Evolutionary conservation across 2,329 filamentous ascomycete genomes (phyloP).

Genomic region (Knufia petricola): DNA sequence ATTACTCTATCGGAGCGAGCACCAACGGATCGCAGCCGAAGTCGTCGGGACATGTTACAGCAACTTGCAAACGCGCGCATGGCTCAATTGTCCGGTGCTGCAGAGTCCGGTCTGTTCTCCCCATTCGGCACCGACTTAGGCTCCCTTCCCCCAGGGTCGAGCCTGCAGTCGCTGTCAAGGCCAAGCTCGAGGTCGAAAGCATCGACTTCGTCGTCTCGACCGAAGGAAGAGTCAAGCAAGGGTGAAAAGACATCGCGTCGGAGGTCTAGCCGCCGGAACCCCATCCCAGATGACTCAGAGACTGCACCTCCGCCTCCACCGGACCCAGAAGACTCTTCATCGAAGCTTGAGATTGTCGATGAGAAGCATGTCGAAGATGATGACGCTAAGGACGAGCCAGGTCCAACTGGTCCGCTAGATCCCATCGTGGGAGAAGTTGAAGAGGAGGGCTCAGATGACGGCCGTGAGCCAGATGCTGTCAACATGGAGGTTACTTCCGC

Average conservation of each 20-base stretch:
- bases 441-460: conserved; percentile 66
- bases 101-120: conserved; percentile 24
- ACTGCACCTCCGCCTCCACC: conserved; percentile 35
- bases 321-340: conserved; percentile 53
- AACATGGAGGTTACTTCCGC: conserved; percentile 81
- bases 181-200: conserved; percentile 32
- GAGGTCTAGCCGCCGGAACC: conserved; percentile 52
- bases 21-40: conserved; percentile 46
- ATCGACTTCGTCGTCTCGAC: conserved; percentile 23
- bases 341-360: conserved; percentile 82
- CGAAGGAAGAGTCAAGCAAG: conserved; percentile 21
- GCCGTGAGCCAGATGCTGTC: conserved; percentile 75
- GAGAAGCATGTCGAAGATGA: conserved; percentile 73
- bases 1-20: conserved; percentile 73
- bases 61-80: conserved; percentile 62
- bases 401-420: conserved; percentile 54
- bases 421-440: conserved; percentile 86
- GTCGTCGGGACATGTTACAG: conserved; percentile 53
- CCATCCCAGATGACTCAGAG: conserved; percentile 38
- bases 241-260: conserved; percentile 39
- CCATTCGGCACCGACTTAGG: conserved; percentile 20
- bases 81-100: conserved; percentile 38
- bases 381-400: conserved; percentile 46
- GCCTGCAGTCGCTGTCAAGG: conserved; percentile 28
- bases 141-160: conserved; percentile 9